Evolutionary conservation across 1,284 basidiomycete genomes (phyloP), one percentile per base, ranked within the genome.

Genomic region (Vanrija humicola): DNA sequence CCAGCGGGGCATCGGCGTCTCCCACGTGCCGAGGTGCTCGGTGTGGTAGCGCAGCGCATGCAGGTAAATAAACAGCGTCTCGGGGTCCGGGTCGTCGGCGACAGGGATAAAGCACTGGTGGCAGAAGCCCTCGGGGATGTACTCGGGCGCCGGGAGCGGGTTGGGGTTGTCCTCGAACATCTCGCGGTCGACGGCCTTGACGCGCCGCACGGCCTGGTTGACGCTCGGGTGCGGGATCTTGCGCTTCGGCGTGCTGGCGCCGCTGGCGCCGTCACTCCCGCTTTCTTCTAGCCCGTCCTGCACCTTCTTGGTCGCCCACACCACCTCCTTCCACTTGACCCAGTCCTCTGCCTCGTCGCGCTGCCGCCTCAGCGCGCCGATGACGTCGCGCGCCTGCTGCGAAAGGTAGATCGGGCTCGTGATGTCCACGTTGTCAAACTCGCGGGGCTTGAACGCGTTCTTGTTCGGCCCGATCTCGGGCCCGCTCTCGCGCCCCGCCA

Each of bases 341-440:
- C 89, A 95, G 65, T 94, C 90, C 69, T 97, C 93, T 56, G 86
- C 83, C 77, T 91, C 88, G 72, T 97, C 92, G 84, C 93, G 91
- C 83, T 88, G 86, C 69, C 89, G 88, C 54, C 93, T 82, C 61
- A 97, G 74, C n/a, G 83, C 81, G 4, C 85, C 87, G 61, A 97
- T 95, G 19, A 95, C 81, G 6, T 81, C 82, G n/a, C 91, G 86
- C 10, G 90, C 89, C 70, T 93, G 87, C 5, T 82, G 79, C 8
- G 88, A 90, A n/a, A 96, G 79, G 6, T 85, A 84, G 0, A 95
- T 89, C 16, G 90, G 90, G 6, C 89, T 90, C 0, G 87, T 86
- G 81, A 90, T 84, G n/a, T 91, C 90, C 59, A 94, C 89, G 71
- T 93, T 70, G 48, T 59, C 62, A 45, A 55, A 54, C 25, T 62